Base-by-base conservation (phyloP, 768 basidiomycete species). In the Podaxis mareebaensis region DNA sequence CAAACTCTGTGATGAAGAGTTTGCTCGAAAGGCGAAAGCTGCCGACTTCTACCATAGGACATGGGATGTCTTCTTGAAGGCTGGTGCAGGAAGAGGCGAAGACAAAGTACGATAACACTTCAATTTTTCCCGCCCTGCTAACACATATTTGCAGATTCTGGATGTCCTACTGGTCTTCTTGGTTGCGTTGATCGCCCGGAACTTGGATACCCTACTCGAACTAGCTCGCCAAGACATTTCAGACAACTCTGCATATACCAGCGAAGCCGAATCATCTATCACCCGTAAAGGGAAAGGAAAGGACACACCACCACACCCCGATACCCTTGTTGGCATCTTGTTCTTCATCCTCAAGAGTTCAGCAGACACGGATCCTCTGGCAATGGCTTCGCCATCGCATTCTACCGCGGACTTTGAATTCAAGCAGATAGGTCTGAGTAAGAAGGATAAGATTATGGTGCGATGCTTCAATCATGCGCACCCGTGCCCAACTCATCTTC, bases 1-100 rank as follows among this genome's bases (percentile, higher is more conserved):
- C 13, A 92, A 93, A 69, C 74, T 94, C 11, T 90, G 88, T 61
- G 88, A 91, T 65, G 59, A 74, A 1, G 90, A 92, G 11, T 95
- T 94, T 68, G 79, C 85, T n/a, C 85, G 92, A 3, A 89, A 89
- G 67, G 91, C 91, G 2, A 91, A 88, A 67, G 85, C 88, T 0
- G 85, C 91, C 0, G 92, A 93, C 68, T 91, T 93, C 63, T 79
- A 88, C 28, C 73, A 76, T 13, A 83, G 81, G 42, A 86, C 89
- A 2, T 95, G 91, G 90, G 85, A 88, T 58, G 78, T 85, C 11
- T 77, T 93, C 40, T 69, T 79, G 48, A 77, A 75, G 7, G 85
- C 87, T 2, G 87, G 86, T 2, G 88, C 81, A 15, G 87, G 87
- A 1, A 74, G 74, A 44, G 83, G 81, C 5, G 86, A 90, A 65